Percentiles rank a stretch among this genome's conserved stretches.
Evolutionary conservation across 73 alveolate genomes (phyloP).

Genomic region (Paramecium octaurelia): DNA sequence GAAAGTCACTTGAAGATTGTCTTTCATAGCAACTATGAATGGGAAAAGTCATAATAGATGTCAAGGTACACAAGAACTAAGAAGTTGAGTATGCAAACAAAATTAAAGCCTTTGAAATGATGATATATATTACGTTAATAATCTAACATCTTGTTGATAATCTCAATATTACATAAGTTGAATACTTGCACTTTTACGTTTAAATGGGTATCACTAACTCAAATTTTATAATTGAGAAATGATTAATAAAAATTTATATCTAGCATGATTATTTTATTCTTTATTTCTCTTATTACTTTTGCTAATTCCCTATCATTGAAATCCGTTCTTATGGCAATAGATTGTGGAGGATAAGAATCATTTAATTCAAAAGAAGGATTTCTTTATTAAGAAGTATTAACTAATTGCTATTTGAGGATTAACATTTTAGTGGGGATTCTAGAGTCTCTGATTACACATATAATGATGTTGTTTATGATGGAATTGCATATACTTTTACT

Average conservation of each 20-base stretch:
- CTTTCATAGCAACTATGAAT: slow-evolving; percentile 34
- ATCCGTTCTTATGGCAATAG: not conserved
- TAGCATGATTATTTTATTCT: not conserved
- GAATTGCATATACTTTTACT: not conserved
- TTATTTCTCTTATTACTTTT: not conserved
- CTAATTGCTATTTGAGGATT: not conserved
- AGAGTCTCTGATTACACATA: slow-evolving; percentile 27
- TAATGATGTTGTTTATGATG: not conserved
- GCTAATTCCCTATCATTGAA: not conserved
- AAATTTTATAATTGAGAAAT: not conserved
- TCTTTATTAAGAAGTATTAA: not conserved
- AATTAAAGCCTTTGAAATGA: not conserved
- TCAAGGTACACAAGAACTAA: not conserved
- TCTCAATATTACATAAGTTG: not conserved
- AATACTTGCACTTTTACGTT: not conserved
- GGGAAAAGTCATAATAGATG: slow-evolving; percentile 1
- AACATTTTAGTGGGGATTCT: slow-evolving; percentile 30
- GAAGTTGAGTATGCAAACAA: not conserved
- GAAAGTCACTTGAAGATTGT: slow-evolving; percentile 77
- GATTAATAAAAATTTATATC: not conserved
- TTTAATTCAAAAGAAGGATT: not conserved
- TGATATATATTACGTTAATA: not conserved
- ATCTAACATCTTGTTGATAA: not conserved
- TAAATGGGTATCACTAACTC: not conserved
- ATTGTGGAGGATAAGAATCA: slow-evolving; percentile 34